Percentiles rank a stretch among this genome's conserved stretches.
Conservation (phyloP, 2,329 filamentous ascomycete species). For the Zymoseptoria passerinii region DNA sequence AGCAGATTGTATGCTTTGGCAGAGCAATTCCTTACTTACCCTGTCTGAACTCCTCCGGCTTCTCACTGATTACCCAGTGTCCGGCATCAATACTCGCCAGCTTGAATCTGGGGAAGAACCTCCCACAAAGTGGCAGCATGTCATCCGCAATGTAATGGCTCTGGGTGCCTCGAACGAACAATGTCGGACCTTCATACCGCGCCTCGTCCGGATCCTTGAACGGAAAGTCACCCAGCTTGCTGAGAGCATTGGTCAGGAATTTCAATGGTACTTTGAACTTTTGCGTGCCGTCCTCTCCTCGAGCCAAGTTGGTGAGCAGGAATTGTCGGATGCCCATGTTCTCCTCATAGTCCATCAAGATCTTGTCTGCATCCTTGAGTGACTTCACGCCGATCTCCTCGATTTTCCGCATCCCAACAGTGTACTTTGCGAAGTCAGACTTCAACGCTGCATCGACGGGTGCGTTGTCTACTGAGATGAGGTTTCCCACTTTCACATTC, state of each 20-base stretch:
- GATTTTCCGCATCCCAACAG: slow-evolving; percentile 76
- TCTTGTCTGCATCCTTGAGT: slow-evolving; percentile 70
- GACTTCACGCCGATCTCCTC: slow-evolving; percentile 59
- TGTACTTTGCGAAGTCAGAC: slow-evolving; percentile 68
- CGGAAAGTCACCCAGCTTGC: slow-evolving; percentile 80
- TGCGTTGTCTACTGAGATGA: slow-evolving; percentile 86
- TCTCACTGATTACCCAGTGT: slow-evolving; percentile 86
- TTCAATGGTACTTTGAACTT: slow-evolving; percentile 74
- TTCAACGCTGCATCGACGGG: slow-evolving; percentile 71
- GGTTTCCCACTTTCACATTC: slow-evolving; percentile 57
- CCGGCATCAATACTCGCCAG: slow-evolving; percentile 68
- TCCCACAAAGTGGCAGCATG: slow-evolving; percentile 65
- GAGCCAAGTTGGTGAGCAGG: slow-evolving; percentile 74
- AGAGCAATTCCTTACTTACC: slow-evolving; percentile 42
- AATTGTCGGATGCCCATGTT: slow-evolving; percentile 79
- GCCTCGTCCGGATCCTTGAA: slow-evolving; percentile 62
- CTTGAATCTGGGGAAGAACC: slow-evolving; percentile 72
- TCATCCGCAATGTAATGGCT: slow-evolving; percentile 78
- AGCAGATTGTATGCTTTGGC: slow-evolving; percentile 2
- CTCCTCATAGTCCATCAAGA: slow-evolving; percentile 65
- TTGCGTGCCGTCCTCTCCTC: slow-evolving; percentile 47
- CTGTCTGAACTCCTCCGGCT: slow-evolving; percentile 67
- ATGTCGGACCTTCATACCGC: slow-evolving; percentile 65
- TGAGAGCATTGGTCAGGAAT: slow-evolving; percentile 58
- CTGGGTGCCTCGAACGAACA: slow-evolving; percentile 70